These are phyloP conservation scores for Juglanconis juglandina DNA, from an alignment of 2,329 filamentous ascomycete species.

Conservation along the genomic window DNA sequence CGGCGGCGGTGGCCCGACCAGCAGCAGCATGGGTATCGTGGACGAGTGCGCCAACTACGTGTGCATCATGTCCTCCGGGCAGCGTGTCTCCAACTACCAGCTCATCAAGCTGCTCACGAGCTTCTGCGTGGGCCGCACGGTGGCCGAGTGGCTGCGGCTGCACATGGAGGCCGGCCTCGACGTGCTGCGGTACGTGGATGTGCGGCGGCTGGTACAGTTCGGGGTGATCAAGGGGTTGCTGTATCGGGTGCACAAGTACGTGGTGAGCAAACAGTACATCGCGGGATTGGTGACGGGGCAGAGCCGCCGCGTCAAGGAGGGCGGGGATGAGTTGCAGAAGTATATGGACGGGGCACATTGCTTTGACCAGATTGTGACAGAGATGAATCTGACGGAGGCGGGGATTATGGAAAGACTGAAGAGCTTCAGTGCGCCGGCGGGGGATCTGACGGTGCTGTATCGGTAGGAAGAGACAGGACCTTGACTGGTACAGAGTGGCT, in stretches of 20 bases:
- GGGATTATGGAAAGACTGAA: slow-evolving; percentile 69
- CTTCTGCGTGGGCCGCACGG: slow-evolving; percentile 77
- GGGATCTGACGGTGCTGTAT: slow-evolving; percentile 54
- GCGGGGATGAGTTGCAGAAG: slow-evolving; percentile 54
- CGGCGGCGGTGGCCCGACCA: background rate
- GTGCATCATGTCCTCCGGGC: slow-evolving; percentile 40
- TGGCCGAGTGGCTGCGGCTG: slow-evolving; percentile 80
- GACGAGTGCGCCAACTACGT: slow-evolving; percentile 88
- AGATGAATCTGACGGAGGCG: slow-evolving; percentile 66
- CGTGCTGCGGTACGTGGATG: slow-evolving; percentile 73
- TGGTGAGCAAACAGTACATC: slow-evolving; percentile 65
- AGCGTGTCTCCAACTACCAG: slow-evolving; percentile 53
- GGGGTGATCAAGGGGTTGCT: slow-evolving; percentile 93
- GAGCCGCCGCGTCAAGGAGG: slow-evolving; percentile 32
- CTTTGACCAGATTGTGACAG: slow-evolving; percentile 80
- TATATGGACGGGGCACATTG: slow-evolving; percentile 73
- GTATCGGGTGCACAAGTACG: slow-evolving; percentile 90
- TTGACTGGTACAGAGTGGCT: background rate
- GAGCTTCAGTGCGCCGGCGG: slow-evolving; percentile 48
- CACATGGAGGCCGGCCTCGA: slow-evolving; percentile 65
- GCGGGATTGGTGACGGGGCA: slow-evolving; percentile 53
- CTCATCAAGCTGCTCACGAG: slow-evolving; percentile 81
- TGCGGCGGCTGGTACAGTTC: slow-evolving; percentile 89
- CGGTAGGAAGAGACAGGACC: slow-evolving; percentile 29
- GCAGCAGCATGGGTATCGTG: slow-evolving; percentile 37